Evolutionary conservation across 2,329 filamentous ascomycete genomes (phyloP), one percentile per base, ranked within the genome.

Genomic region (Botrytis hyacinthi): DNA sequence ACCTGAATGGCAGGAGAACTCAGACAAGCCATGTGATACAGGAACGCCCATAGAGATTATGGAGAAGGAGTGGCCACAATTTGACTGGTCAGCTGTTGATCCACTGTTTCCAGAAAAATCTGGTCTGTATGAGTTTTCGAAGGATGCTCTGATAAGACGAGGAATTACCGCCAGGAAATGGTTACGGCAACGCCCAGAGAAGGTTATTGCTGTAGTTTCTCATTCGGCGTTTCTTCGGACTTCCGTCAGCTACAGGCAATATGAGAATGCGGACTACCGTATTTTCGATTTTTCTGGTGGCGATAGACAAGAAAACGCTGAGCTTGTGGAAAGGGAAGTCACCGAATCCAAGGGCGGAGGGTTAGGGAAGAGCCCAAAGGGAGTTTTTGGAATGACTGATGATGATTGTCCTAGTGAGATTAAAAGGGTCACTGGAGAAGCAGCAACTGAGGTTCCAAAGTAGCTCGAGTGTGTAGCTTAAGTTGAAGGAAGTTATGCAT

Each of bases 1-100:
- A 60, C 71, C 80, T 7, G 78, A 80, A 74, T 80, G 77, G 76
- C 80, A 81, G 70, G 80, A 81, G 73, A 81, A 80, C 65, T 79
- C 79, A 20, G 74, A 72, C 42, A 78, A 79, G 40, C 80, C 80
- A 37, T 80, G 79, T 75, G 80, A 81, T 61, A 79, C 75, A 18
- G 80, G 80, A n/a, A 78, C 76, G 29, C 14, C 73, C 1, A 77
- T 79, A 14, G 51, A 75, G 29, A 61, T 63, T 4, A 80, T 81
- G 77, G 68, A 74, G 46, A 76, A 76, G 37, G 79, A 80, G 65
- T 81, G 79, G 79, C 78, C 79, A 8, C 77, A 80, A 46, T 81
- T 81, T 67, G 78, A 81, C 70, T 81, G 80, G 80, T 76, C 76
- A 40, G 54, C 62, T 32, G 77, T 81, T 14, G 80, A 81, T 63